Conservation (phyloP, 331 rosid species). For the Malus hybrid region DNA sequence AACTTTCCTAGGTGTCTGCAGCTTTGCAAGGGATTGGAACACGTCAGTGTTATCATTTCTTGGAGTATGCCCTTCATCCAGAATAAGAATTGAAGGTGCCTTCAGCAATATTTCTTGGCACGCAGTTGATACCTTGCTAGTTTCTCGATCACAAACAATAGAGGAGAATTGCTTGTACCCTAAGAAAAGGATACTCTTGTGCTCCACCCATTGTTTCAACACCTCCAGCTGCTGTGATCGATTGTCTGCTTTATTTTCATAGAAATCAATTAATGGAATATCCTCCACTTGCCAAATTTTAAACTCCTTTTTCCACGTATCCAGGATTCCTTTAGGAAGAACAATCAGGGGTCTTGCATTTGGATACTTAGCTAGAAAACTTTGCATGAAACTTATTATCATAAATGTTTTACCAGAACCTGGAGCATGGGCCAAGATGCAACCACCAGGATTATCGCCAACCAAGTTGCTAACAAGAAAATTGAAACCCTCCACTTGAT, state of each 20-base stretch:
- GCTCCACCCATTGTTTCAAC: conserved; percentile 62
- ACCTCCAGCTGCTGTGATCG: conserved; percentile 68
- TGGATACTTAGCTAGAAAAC: conserved; percentile 88
- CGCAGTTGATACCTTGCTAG: conserved; percentile 20
- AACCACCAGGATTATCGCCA: conserved; percentile 84
- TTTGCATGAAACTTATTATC: conserved; percentile 96
- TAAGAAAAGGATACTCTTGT: conserved; percentile 78
- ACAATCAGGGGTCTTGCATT: conserved; percentile 82
- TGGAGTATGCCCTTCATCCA: conserved; percentile 95
- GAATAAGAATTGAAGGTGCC: conserved; percentile 72
- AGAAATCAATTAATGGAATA: conserved; percentile 67
- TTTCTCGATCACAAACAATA: conserved; percentile 54
- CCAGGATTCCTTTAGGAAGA: conserved; percentile 92
- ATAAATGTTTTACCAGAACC: conserved; percentile 97
- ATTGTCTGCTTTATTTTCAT: conserved; percentile 66
- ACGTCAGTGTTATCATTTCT: conserved; percentile 84
- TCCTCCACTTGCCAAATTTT: conserved; percentile 90
- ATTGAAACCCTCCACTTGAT: conserved; percentile 88
- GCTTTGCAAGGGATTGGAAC: conserved; percentile 68
- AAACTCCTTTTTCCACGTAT: conserved; percentile 88
- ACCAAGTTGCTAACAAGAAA: conserved; percentile 80
- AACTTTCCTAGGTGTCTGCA: conserved; percentile 75
- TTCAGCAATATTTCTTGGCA: conserved; percentile 71
- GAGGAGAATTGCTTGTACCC: conserved; percentile 92
- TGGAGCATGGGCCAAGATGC: conserved; percentile 96